These are phyloP conservation scores for Russula foetens DNA, from an alignment of 768 basidiomycete genomes.

Conservation along the genomic window DNA sequence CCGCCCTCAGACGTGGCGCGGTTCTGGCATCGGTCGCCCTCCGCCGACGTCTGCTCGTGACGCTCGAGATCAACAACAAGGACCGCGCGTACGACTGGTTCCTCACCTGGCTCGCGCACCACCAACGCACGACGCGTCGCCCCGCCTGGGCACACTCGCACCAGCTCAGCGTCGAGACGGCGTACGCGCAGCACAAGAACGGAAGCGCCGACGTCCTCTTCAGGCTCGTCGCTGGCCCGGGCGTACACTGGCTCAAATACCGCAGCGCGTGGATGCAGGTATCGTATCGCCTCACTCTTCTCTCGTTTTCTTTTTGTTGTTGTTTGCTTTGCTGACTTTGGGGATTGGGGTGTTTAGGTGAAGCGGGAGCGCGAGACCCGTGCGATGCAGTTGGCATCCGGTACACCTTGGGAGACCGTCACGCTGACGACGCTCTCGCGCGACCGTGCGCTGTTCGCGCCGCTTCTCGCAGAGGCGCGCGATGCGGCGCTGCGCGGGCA, in stretches of 20 bases:
- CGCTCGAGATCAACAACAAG: conserved; percentile 93
- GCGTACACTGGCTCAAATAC: conserved; percentile 89
- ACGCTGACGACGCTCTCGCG: conserved; percentile 87
- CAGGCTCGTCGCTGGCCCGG: conserved; percentile 92
- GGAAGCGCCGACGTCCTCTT: conserved; percentile 87
- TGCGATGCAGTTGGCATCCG: conserved; percentile 85
- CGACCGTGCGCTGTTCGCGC: conserved; percentile 73
- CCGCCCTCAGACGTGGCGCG: conserved; percentile 61
- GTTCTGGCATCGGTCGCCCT: conserved; percentile 65
- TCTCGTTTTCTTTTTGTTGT: too few relatives aligned
- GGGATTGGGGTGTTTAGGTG: conserved; percentile 43
- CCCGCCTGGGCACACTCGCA: conserved; percentile 66
- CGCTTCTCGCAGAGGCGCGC: conserved; percentile 80
- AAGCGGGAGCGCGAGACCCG: conserved; percentile 92
- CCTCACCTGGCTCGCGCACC: conserved; percentile 88
- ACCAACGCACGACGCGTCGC: conserved; percentile 26
- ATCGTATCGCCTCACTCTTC: conserved; percentile 8
- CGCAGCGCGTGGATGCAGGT: conserved; percentile 95
- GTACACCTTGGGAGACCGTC: conserved; percentile 95
- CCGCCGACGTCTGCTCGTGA: conserved; percentile 85
- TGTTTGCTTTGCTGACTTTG: too few relatives aligned
- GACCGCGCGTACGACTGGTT: conserved; percentile 97
- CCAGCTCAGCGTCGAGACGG: conserved; percentile 91
- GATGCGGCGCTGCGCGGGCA: conserved; percentile 78
- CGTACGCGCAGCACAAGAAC: conserved; percentile 81